Evolutionary conservation across 768 basidiomycete species (phyloP).

Genomic region (Mycena filopes): DNA sequence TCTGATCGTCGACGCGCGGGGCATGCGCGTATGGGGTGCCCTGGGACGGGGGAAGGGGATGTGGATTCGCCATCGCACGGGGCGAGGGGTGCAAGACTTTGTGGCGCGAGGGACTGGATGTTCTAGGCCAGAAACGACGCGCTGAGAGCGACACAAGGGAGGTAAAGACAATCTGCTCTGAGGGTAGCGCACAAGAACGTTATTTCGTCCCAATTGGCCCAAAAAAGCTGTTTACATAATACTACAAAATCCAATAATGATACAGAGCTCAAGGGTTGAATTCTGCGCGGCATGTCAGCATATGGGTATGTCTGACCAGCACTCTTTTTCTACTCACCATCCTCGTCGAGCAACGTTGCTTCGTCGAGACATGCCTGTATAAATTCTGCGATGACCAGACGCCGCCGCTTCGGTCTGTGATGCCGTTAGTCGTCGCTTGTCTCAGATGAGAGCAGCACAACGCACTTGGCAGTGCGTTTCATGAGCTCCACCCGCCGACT

Average conservation of each 20-base stretch:
- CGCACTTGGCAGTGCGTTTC: constrained; percentile 77
- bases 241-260: constrained; percentile 17
- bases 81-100: constrained; percentile 10
- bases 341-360: constrained; percentile 84
- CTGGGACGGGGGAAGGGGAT: no score
- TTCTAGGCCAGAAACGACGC: constrained; percentile 15
- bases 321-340: constrained; percentile 59
- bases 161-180: background rate
- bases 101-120: background rate
- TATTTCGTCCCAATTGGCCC: background rate
- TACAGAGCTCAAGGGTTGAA: constrained; percentile 24
- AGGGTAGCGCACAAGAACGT: constrained; percentile 10
- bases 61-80: constrained; percentile 50
- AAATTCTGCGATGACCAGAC: constrained; percentile 82
- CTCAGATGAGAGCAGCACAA: constrained; percentile 31
- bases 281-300: constrained; percentile 17
- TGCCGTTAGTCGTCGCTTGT: constrained; percentile 3
- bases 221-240: background rate
- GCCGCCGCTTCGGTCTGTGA: constrained; percentile 80
- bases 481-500: constrained; percentile 78
- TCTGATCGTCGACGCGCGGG: constrained; percentile 27
- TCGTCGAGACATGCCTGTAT: constrained; percentile 86
- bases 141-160: constrained; percentile 10
- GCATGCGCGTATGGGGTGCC: no score
- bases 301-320: background rate